Base-by-base conservation (phyloP, 1,139 yeast genomes). In the Candida tropicalis region DNA sequence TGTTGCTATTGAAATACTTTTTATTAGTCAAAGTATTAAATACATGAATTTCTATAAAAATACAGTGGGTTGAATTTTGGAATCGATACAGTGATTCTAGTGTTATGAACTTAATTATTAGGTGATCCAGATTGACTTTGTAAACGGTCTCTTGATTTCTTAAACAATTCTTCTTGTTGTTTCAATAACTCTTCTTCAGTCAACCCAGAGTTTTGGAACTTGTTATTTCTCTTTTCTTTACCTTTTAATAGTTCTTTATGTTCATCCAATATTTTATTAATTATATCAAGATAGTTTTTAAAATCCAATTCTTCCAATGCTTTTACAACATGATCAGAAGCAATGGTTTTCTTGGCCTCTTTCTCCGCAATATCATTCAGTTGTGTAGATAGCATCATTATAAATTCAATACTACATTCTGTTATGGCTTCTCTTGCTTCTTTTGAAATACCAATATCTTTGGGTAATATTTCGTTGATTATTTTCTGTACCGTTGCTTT, bases 281-380 rank as follows among this genome's bases (percentile, higher is more conserved):
- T 81, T 13, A 89, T 84, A 34, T 86, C 95, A 41, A 93, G 75
- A 61, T 93, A 93, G 50, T 87, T 90, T 42, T 77, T 79, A 64
- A 90, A 93, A 35, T 96, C 99, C 49, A 93, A 73, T 56, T 88
- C 96, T 51, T 82, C 85, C 40, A 93, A 72, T 0, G 99, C 98
- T 59, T 85, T 87, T 48, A 93, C 79, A 38, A 93, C 98, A 63
- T 93, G 99, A 60, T 93, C 99, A 1, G 96, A 86, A 1, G 97
- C 96, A 42, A 93, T 93, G 7, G 99, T 93, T 66, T 93, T 95
- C 65, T 93, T 93, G 41, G 96, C 85, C 60, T 93, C 99, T 57
- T 87, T 87, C 58, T 93, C 99, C 1, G 99, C 98, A 53, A 93
- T 89, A 52, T 95, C 99, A 59, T 95, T 91, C 48, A 95, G 87